Percentiles rank a stretch among this genome's conserved stretches.
Conservation (phyloP, 495 filamentous ascomycete genomes). For the Aspergillus indologenus region DNA sequence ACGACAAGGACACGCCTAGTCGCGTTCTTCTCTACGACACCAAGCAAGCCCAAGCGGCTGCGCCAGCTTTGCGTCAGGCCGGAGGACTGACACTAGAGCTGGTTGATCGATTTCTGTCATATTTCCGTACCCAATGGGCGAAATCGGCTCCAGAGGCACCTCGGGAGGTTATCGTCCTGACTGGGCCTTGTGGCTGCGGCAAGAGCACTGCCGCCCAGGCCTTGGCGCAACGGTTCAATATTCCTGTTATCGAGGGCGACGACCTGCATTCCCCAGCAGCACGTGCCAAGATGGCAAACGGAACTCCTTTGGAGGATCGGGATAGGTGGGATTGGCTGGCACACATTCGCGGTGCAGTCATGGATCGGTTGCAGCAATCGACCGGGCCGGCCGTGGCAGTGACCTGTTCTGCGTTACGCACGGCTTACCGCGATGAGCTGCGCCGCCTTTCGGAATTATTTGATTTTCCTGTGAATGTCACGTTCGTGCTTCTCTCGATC, state of each 20-base stretch:
- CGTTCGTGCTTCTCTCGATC: conserved; percentile 18
- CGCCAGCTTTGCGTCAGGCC: conserved; percentile 18
- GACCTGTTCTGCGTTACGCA: conserved; percentile 24
- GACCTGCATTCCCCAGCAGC: conserved; percentile 23
- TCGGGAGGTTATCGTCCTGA: conserved; percentile 23
- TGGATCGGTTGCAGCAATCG: conserved; percentile 20
- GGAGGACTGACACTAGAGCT: conserved; percentile 12
- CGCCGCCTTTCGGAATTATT: conserved; percentile 18
- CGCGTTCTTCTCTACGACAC: conserved; percentile 26
- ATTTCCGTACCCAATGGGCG: conserved; percentile 17
- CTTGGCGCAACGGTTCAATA: conserved; percentile 9
- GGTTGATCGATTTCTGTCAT: conserved; percentile 15
- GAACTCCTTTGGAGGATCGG: conserved; percentile 18
- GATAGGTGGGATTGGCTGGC: conserved; percentile 29
- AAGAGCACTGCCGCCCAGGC: conserved; percentile 23
- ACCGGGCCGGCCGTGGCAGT: conserved; percentile 14
- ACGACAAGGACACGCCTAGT: conserved; percentile 31
- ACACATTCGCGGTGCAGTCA: conserved; percentile 27
- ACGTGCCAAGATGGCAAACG: conserved; percentile 21
- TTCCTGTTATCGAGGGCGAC: conserved; percentile 27
- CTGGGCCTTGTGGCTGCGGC: conserved; percentile 24
- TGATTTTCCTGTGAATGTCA: conserved; percentile 25
- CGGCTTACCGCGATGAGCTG: conserved; percentile 23
- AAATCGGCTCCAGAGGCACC: background rate
- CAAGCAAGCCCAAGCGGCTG: conserved; percentile 19